Base-by-base conservation (phyloP, 2,329 filamentous ascomycete species). In the Cercospora beticola region DNA sequence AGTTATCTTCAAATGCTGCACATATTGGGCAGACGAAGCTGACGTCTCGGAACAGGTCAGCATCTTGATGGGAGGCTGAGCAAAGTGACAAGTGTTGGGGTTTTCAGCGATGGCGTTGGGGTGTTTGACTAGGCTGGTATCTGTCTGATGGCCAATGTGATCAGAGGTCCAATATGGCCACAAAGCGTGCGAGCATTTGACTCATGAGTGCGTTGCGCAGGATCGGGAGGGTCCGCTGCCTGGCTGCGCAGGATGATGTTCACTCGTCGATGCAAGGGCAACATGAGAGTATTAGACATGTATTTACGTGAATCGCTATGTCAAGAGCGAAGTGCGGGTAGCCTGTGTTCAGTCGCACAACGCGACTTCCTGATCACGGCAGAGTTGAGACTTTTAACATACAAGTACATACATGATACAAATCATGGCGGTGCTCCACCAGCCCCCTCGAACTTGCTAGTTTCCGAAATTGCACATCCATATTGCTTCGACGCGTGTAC, bases 1-100 rank as follows among this genome's bases (percentile, higher is more conserved):
- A 82, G 87, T 83, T 9, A 0, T 33, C 12, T 36, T 1, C 4
- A 3, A 16, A 2, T 57, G n/a, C 23, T 43, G 5, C 6, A 14
- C 21, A 7, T 36, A 16, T 1, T 16, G 43, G 43, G 40, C 54
- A 8, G 5, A 46, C 9, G 56, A 1, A 30, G 57, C 63, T 68
- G 59, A 68, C 6, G 12, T 21, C n/a, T 36, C 18, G 7, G 2
- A 16, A 3, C 52, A 76, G 74, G 72, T 75, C 23, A 76, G 74
- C 71, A 68, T 75, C 58, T 31, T 76, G 54, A 62, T 74, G 31
- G 74, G 74, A 23, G 66, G 66, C 52, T 76, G 65, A 74, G 49
- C n/a, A 3, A 36, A 46, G 26, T 21, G 7, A 4, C 21, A 7
- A 12, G 31, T 31, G 23, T 68, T 43, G 66, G 65, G 23, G 40